These are phyloP conservation scores for Trichoderma simmonsii DNA, from an alignment of 2,329 filamentous ascomycete genomes.

Conservation along the genomic window DNA sequence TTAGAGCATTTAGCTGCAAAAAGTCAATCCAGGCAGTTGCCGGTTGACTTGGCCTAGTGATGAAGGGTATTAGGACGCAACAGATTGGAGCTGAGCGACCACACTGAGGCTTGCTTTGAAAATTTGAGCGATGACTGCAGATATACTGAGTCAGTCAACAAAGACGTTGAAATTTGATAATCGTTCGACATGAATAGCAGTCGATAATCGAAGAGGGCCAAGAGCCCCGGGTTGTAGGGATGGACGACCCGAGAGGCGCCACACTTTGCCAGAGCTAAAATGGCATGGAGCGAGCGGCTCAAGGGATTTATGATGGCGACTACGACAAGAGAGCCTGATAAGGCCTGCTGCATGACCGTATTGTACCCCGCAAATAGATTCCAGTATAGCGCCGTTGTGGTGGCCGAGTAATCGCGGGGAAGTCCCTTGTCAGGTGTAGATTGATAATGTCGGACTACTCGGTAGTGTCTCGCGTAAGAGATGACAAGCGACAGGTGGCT, in stretches of 20 bases:
- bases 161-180: not conserved
- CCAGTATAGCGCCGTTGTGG: not conserved
- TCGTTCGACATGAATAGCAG: not conserved
- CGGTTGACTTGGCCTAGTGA: not conserved
- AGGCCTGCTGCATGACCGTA: not conserved
- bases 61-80: not conserved
- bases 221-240: not conserved
- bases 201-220: not conserved
- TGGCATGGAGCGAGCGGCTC: not conserved
- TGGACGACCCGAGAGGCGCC: not conserved
- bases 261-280: not conserved
- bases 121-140: not conserved
- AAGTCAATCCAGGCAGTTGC: not conserved
- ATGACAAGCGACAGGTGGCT: not conserved
- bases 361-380: not conserved
- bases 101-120: not conserved
- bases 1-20: not conserved
- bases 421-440: not conserved
- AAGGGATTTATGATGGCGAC: not conserved
- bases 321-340: not conserved
- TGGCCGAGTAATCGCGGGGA: not conserved
- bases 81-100: not conserved
- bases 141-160: not conserved
- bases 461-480: not conserved
- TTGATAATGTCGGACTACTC: not conserved